Conservation (phyloP, 2,329 filamentous ascomycete genomes). For the Thelonectria discophora region DNA sequence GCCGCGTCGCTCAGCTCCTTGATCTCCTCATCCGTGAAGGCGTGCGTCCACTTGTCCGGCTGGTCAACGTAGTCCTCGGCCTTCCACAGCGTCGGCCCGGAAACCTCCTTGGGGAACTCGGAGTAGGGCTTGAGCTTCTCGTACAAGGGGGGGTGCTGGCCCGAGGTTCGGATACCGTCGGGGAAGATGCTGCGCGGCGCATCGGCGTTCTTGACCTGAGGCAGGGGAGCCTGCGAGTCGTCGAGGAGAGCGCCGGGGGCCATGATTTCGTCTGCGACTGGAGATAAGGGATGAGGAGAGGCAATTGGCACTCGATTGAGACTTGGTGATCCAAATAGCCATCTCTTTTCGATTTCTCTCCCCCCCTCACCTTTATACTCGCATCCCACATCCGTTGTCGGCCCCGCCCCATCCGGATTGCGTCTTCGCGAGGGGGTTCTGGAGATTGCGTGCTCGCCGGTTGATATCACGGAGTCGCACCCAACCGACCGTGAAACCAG, state of each 20-base stretch:
- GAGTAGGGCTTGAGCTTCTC: conserved; percentile 71
- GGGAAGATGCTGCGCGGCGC: conserved; percentile 50
- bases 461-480: conserved; percentile 42
- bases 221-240: conserved; percentile 29
- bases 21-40: conserved; percentile 72
- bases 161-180: conserved; percentile 64
- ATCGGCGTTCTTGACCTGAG: conserved; percentile 37
- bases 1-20: conserved; percentile 72
- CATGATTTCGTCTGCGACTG: conserved; percentile 33
- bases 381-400: conserved; percentile 25
- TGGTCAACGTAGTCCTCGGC: conserved; percentile 70
- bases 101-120: conserved; percentile 75
- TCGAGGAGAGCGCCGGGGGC: conserved; percentile 40
- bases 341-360: background rate
- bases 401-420: conserved; percentile 37
- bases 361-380: conserved; percentile 30
- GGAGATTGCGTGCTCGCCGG: conserved; percentile 40
- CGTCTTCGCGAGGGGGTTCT: conserved; percentile 33
- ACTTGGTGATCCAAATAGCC: conserved; percentile 1
- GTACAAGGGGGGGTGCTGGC: conserved; percentile 77
- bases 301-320: conserved; percentile 15
- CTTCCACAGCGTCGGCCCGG: conserved; percentile 78
- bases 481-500: conserved; percentile 21
- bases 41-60: conserved; percentile 78
- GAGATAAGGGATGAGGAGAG: no score